Evolutionary conservation across 805 yeast species (phyloP).

Genomic region (Spathaspora hagerdaliae): DNA sequence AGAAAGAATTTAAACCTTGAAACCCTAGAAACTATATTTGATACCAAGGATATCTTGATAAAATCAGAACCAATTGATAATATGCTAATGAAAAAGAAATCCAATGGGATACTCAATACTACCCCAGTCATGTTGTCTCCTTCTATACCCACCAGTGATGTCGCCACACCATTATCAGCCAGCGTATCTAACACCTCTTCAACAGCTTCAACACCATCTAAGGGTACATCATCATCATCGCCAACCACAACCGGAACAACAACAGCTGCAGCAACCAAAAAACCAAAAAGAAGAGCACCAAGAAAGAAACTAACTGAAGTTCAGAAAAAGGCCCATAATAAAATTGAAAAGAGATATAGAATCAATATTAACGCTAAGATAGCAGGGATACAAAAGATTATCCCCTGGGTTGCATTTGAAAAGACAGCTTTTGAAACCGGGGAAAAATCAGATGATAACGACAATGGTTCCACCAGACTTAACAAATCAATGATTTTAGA

Average conservation of each 20-base stretch:
- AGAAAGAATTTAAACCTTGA: slow-evolving; percentile 17
- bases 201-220: background rate
- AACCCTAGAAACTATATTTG: slow-evolving; percentile 23
- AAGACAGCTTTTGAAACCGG: slow-evolving; percentile 58
- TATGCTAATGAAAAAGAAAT: background rate
- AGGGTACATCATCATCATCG: background rate
- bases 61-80: slow-evolving; percentile 8
- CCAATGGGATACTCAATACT: background rate
- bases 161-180: background rate
- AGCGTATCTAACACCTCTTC: background rate
- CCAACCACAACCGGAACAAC: background rate
- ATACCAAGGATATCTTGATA: slow-evolving; percentile 24
- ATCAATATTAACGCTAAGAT: slow-evolving; percentile 70
- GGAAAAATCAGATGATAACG: slow-evolving; percentile 6
- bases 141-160: background rate
- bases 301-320: slow-evolving; percentile 52
- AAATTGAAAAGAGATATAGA: slow-evolving; percentile 67
- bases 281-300: slow-evolving; percentile 39
- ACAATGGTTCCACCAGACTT: slow-evolving; percentile 25
- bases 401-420: slow-evolving; percentile 64
- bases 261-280: slow-evolving; percentile 1
- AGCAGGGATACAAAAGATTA: slow-evolving; percentile 60
- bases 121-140: background rate
- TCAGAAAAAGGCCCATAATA: slow-evolving; percentile 71
- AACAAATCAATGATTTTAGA: slow-evolving; percentile 69